These are phyloP conservation scores for Trypanosoma platydactyli DNA, from an alignment of 208 protist species.

Conservation along the genomic window DNA sequence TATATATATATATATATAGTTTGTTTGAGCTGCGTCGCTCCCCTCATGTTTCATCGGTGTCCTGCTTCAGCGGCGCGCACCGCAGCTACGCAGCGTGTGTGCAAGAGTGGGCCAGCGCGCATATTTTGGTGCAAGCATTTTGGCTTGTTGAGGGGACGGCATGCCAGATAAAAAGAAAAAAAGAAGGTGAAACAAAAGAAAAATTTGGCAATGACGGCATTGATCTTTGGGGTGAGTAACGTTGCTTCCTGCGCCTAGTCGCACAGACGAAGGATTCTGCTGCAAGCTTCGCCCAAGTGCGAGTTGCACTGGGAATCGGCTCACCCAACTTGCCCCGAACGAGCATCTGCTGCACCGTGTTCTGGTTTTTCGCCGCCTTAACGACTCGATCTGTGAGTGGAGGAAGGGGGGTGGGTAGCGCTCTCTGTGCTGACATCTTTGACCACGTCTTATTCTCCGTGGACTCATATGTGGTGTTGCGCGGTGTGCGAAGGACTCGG, in stretches of 20 bases:
- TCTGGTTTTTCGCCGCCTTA: constrained; percentile 80
- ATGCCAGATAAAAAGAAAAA: background rate
- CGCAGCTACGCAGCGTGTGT: too few relatives aligned
- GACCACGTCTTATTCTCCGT: constrained; percentile 56
- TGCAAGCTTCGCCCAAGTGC: constrained; percentile 86
- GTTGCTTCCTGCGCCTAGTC: constrained; percentile 44
- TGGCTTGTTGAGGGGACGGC: too few relatives aligned
- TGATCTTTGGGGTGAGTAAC: background rate
- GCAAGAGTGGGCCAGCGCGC: background rate
- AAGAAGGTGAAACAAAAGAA: background rate
- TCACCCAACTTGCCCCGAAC: constrained; percentile 78
- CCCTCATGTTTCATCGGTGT: background rate
- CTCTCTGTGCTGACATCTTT: constrained; percentile 76
- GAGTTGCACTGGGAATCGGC: constrained; percentile 56
- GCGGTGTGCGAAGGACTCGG: constrained; percentile 77
- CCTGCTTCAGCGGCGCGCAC: background rate
- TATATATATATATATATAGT: too few relatives aligned
- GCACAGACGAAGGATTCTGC: constrained; percentile 76
- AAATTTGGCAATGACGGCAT: background rate
- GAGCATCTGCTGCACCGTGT: constrained; percentile 81
- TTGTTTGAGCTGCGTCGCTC: too few relatives aligned
- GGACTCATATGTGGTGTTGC: constrained; percentile 68
- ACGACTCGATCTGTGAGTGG: constrained; percentile 32
- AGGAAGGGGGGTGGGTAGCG: constrained; percentile 76
- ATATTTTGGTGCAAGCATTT: background rate